Evolutionary conservation across 1,139 yeast genomes (phyloP), one percentile per base, ranked within the genome.

Genomic region (Hansenula lynferdii): DNA sequence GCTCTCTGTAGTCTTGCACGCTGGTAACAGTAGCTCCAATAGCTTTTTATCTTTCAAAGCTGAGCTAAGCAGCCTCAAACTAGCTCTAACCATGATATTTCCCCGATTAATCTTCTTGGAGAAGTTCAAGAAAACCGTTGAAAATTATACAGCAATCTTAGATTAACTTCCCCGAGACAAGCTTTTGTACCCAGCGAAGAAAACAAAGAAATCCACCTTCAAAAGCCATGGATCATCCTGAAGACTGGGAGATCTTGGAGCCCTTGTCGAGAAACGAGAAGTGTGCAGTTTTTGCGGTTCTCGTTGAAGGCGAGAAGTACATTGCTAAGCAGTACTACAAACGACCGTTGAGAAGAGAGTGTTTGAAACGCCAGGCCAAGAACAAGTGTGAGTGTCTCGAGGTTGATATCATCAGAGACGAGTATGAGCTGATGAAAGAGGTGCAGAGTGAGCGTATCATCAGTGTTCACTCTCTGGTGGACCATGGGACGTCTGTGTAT

Each of bases 1-100:
- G 19, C 58, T 60, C 2, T 47, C 50, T 2, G 65, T 25, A 2
- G 61, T 51, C 15, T 67, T 52, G 27, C 65, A 55, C 4, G 61
- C 65, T 2, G 60, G 62, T 10, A 67, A 48, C 3, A 52, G 39
- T 1, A 31, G 33, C 4, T 43, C 52, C 6, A 43, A 37, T 5
- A 31, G 36, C 8, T 15, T 37, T 9, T 47, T 43, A 6, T 34
- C 18, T 12, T 23, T 35, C 3, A 12, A 17, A 3, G 53, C 54
- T 9, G 22, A 12, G 6, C 12, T 21, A 3, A 22, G 15, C 8
- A 31, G 14, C 8, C 47, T 45, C 12, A 34, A 7, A 3, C 11
- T 7, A 4, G 43, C 42, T 9, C 23, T 27, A 8, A 29, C 24
- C 22, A 20, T 28, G n/a, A n/a, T n/a, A n/a, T n/a, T n/a, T n/a